Conservation (phyloP, 192 early-diverging fungal genomes). For the Backusella tuberculispora region DNA sequence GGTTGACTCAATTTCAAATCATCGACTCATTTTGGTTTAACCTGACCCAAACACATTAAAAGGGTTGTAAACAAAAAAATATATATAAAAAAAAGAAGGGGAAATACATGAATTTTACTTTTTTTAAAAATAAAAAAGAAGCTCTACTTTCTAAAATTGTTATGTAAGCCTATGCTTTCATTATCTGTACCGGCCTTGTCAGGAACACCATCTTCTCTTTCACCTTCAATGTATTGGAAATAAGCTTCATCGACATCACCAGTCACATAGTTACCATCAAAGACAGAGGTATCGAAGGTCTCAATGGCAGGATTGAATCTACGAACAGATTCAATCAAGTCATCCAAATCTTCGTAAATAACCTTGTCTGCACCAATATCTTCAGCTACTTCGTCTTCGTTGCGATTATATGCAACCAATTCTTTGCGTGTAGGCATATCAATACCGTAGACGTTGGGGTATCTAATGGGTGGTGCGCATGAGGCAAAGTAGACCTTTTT, state of each 20-base stretch:
- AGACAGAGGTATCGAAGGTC: conserved; percentile 95
- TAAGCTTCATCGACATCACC: conserved; percentile 75
- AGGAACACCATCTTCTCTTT: conserved; percentile 55
- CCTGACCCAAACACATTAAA: too few relatives aligned
- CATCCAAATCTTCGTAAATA: conserved; percentile 90
- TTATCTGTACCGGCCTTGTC: conserved; percentile 22
- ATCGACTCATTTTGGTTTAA: too few relatives aligned
- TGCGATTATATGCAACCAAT: conserved; percentile 82
- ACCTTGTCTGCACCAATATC: conserved; percentile 95
- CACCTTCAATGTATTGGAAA: conserved; percentile 56
- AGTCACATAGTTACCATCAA: conserved; percentile 93
- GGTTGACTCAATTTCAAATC: too few relatives aligned
- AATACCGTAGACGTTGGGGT: conserved; percentile 99
- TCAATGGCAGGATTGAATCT: conserved; percentile 85
- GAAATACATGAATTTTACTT: too few relatives aligned
- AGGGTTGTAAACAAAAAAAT: background rate
- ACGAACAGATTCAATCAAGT: conserved; percentile 82
- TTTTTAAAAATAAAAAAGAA: background rate
- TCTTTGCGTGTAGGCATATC: conserved; percentile 97
- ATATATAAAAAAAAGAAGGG: background rate
- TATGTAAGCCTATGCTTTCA: conserved; percentile 42
- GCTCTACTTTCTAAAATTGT: conserved; percentile 29
- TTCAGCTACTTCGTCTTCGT: conserved; percentile 83
- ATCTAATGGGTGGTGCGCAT: conserved; percentile 94
- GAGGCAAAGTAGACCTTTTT: conserved; percentile 99